Conservation (phyloP, 352 stramenopile genomes). For the Globisporangium echinulatum region DNA sequence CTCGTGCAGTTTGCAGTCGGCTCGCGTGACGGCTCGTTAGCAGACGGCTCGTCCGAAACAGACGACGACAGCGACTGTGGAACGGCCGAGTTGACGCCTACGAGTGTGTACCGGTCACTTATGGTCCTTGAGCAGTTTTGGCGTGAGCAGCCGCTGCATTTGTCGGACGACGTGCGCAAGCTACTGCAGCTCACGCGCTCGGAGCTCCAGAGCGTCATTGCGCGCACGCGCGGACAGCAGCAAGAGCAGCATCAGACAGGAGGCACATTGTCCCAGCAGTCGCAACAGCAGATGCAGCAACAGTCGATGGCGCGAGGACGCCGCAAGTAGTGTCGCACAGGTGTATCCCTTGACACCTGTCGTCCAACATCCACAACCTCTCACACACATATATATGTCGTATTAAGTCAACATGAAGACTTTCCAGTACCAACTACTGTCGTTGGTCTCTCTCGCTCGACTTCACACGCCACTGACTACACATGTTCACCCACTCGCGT, state of each 20-base stretch:
- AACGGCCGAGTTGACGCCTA: neutral
- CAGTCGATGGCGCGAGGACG: neutral
- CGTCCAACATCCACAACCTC: too few relatives aligned
- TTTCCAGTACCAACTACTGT: too few relatives aligned
- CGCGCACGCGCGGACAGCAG: neutral
- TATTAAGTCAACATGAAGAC: too few relatives aligned
- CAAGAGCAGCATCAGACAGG: neutral
- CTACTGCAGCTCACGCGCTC: constrained; percentile 13
- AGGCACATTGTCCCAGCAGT: neutral
- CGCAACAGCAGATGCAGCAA: neutral
- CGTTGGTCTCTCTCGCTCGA: too few relatives aligned
- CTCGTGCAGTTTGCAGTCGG: constrained; percentile 11
- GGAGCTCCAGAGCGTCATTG: constrained; percentile 6
- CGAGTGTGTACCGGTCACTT: constrained; percentile 11
- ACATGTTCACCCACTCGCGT: too few relatives aligned
- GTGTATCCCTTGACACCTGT: too few relatives aligned
- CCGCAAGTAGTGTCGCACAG: neutral
- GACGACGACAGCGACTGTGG: neutral
- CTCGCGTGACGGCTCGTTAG: neutral
- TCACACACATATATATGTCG: too few relatives aligned
- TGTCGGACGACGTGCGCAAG: constrained; percentile 8
- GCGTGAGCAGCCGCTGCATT: constrained; percentile 7
- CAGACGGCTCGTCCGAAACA: neutral
- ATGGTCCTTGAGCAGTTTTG: constrained; percentile 16
- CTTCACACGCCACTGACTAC: too few relatives aligned